phyloP scores from a whole-genome alignment of 352 stramenopile species.

The Phytopythium cucurbitacearum region DNA sequence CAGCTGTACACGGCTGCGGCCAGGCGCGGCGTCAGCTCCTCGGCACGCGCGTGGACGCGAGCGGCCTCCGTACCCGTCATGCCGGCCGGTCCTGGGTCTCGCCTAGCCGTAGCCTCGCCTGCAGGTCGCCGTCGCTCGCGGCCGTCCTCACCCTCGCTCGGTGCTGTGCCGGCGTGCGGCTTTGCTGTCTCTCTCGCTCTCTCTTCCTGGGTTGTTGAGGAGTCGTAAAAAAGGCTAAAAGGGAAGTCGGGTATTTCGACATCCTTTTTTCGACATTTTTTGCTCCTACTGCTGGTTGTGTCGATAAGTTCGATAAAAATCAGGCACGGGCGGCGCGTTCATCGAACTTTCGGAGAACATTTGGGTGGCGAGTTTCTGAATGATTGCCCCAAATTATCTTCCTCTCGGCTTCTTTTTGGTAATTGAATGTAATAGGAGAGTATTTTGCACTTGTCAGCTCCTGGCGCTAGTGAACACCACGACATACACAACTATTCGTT shows the following conservation, averaged over 20 bases:
- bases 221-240: neutral
- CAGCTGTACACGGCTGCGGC: conserved; percentile 75
- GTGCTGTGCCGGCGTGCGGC: neutral
- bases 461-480: no score
- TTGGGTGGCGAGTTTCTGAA: no score
- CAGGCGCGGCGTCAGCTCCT: neutral
- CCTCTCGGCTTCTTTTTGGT: no score
- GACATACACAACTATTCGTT: no score
- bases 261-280: no score
- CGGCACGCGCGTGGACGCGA: neutral
- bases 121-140: no score
- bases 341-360: neutral
- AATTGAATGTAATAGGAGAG: no score
- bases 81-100: neutral
- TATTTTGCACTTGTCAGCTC: no score
- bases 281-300: no score
- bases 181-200: neutral
- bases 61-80: conserved; percentile 1
- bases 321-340: neutral
- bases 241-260: neutral
- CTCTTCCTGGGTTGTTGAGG: conserved; percentile 8
- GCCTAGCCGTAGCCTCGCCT: no score
- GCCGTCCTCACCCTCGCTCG: neutral
- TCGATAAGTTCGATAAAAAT: neutral
- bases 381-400: no score